Evolutionary conservation across 176 grass and related monocot genomes (phyloP), one percentile per base, ranked within the genome.

Genomic region (Oropetium thomaeum): DNA sequence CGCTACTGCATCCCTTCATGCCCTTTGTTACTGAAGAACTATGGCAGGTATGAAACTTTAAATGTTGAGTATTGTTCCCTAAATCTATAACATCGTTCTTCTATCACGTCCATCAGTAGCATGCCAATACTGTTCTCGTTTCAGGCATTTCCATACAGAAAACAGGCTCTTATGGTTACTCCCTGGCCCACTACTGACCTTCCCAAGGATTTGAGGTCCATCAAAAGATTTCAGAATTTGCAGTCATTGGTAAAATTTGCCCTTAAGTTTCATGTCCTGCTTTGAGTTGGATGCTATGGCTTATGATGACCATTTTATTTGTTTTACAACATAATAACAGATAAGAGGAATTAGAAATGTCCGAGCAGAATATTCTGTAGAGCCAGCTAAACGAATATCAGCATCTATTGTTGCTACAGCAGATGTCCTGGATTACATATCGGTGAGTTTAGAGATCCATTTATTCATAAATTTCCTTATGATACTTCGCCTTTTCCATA

Each of bases 181-280:
- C 65, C 82, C 43, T 98, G 96, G 96, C 91, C 96, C 7, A 75
- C 62, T 0, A 82, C 82, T 57, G 79, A 63, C 52, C 91, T 94
- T 86, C 96, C 91, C 62, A 98, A 86, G 82, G 92, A 94, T 71
- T 74, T 42, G 47, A 75, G 67, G 54, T 92, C 89, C n/a, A 80
- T 94, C 75, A 98, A 86, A 92, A 94, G 91, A 86, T 98, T 94
- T 84, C 84, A 98, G 84, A 98, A 98, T 86, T 92, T 98, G 63
- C 95, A 98, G 73, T 91, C 84, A 13, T 65, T 98, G 91, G 96
- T 92, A 83, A 94, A 61, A 79, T 71, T 66, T 60, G 34, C 27
- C 47, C 29, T 77, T 92, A 31, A 34, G 16, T 58, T 54, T 26
- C 59, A 35, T 81, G 22, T 61, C 17, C 75, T 15, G 74, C 12